Evolutionary conservation across 257 asterid species (phyloP), one percentile per base, ranked within the genome.

Genomic region (Salvia rosmarinus): DNA sequence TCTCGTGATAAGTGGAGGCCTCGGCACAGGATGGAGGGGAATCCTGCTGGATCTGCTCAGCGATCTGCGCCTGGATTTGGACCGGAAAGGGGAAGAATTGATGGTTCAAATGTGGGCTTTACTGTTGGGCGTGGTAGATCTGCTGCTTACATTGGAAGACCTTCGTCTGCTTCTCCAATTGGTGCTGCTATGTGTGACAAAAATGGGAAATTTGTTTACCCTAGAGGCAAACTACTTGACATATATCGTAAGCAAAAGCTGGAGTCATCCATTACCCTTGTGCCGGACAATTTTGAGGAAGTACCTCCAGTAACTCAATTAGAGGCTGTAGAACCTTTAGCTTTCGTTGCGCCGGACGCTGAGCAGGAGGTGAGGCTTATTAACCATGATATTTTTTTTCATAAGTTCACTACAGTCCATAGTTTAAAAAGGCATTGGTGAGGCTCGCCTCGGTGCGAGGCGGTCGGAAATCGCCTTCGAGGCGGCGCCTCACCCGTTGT

Each of bases 1-100:
- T 77, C 97, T 78, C 99, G 96, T 75, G 99, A 95, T 74, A 95
- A 95, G 88, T 95, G 99, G 99, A 89, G 99, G 80, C 99, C 99
- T 51, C 87, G 99, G 42, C 93, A 95, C 79, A 88, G 95, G 85
- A 85, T 91, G 96, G 99, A 95, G 73, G 90, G 81, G 68, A 90
- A 75, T 80, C 67, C 88, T 55, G 83, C 83, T 4, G 96, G 86
- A 1, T 64, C 88, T 42, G 87, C 87, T 71, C 83, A 84, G 69
- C 99, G 99, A 59, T 82, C 93, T 70, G 99, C 99, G 3, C 99
- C 99, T 14, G 99, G 99, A 70, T 95, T 95, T 82, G 98, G 98
- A 67, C 72, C 65, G 72, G 99, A 88, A 79, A 89, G 78, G 78
- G 98, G 96, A 62, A 82, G 89, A 61, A 84, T 68, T 28, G 98